A percentile compares a stretch with the other conserved stretches of the same genome.
Conservation (phyloP, 257 asterid genomes). For the Penstemon barbatus region DNA sequence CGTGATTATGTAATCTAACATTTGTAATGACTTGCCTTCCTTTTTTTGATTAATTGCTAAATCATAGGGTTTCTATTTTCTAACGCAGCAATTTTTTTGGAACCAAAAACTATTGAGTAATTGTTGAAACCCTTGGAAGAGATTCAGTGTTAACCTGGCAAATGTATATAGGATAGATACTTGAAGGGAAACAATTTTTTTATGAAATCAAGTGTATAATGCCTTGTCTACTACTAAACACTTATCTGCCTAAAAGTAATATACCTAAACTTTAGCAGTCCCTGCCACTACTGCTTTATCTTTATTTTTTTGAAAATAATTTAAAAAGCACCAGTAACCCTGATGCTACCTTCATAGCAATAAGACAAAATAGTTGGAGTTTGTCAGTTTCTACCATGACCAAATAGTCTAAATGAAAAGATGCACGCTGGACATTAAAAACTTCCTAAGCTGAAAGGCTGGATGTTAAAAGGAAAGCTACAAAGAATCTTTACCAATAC, state of each 20-base stretch:
- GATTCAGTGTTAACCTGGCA: neutral
- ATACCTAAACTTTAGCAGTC: neutral
- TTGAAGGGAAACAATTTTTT: neutral
- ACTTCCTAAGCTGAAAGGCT: neutral
- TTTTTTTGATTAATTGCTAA: neutral
- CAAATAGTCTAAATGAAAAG: neutral
- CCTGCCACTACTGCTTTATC: neutral
- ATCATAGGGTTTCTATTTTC: neutral
- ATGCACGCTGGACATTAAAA: neutral
- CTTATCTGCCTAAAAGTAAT: constrained; percentile 5
- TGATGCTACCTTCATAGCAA: constrained; percentile 6
- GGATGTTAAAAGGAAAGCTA: constrained; percentile 6
- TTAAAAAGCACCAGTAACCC: neutral
- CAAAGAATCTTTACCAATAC: neutral
- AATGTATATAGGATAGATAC: neutral
- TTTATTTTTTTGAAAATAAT: constrained; percentile 6
- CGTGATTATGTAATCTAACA: neutral
- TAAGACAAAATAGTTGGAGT: neutral
- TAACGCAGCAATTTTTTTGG: neutral
- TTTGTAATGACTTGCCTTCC: constrained; percentile 10
- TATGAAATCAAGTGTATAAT: neutral
- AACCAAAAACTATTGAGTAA: constrained; percentile 4
- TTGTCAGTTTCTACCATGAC: neutral
- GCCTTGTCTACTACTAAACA: neutral
- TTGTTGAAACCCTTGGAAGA: constrained; percentile 12